These are phyloP conservation scores for Globisporangium takayamanum DNA, from an alignment of 352 stramenopile genomes.

Conservation along the genomic window DNA sequence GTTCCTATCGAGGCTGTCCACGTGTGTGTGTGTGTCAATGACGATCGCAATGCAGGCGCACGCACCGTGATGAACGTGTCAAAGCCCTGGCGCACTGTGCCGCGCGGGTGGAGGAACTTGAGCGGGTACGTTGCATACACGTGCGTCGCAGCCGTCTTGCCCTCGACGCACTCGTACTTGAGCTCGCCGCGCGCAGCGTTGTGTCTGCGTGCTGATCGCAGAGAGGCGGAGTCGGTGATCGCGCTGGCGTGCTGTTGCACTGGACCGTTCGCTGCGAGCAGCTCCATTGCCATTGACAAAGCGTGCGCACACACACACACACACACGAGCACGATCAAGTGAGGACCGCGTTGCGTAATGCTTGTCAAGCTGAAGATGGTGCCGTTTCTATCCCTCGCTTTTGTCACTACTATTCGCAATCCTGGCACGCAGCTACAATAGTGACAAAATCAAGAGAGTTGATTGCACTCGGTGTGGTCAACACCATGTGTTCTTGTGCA, in stretches of 20 bases:
- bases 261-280: background rate
- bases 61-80: constrained; percentile 74
- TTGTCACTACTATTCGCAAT: too few species aligned
- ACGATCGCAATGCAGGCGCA: background rate
- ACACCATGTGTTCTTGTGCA: background rate
- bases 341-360: background rate
- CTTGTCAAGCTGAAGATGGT: background rate
- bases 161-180: constrained; percentile 65
- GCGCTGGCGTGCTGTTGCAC: background rate
- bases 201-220: background rate
- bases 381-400: background rate
- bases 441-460: background rate
- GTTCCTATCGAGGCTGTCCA: background rate
- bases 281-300: too few species aligned
- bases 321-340: background rate
- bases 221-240: background rate
- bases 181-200: constrained; percentile 36
- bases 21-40: background rate
- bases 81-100: constrained; percentile 47
- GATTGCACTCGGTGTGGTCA: background rate
- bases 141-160: constrained; percentile 52
- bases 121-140: constrained; percentile 82
- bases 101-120: constrained; percentile 80
- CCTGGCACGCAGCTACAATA: background rate
- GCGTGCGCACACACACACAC: too few species aligned